A percentile compares a stretch with the other conserved stretches of the same genome.
These are phyloP conservation scores for Xylaria castorea DNA, from an alignment of 495 filamentous ascomycete species.

Conservation along the genomic window DNA sequence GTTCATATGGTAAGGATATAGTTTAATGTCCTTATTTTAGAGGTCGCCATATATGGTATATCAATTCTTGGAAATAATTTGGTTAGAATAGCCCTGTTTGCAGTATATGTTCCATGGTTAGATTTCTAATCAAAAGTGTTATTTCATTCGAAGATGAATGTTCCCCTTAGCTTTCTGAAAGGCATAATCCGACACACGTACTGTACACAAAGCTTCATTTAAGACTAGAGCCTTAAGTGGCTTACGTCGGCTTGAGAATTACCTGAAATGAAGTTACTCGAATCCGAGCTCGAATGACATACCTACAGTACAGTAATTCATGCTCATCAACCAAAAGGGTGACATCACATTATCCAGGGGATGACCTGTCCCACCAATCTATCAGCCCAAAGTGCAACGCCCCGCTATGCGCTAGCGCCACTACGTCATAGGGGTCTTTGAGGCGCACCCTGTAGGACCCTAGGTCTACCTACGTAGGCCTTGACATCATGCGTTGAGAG, in stretches of 20 bases:
- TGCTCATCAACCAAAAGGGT: background rate
- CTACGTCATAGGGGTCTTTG: conserved; percentile 29
- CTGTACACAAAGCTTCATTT: background rate
- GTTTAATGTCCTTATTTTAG: background rate
- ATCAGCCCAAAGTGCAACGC: background rate
- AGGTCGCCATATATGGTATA: background rate
- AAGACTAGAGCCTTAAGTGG: background rate
- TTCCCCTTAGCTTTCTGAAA: background rate
- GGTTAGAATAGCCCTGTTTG: background rate
- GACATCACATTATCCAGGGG: conserved; percentile 1
- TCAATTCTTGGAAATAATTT: background rate
- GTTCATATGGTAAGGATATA: background rate
- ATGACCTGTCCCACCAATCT: background rate
- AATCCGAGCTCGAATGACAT: no score
- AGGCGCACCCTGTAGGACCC: conserved; percentile 9
- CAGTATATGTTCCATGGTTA: background rate
- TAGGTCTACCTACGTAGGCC: conserved; percentile 5
- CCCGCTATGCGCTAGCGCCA: background rate
- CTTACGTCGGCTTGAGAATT: no score
- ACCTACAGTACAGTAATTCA: no score
- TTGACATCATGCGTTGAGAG: conserved; percentile 20
- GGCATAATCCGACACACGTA: background rate
- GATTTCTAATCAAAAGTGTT: no score
- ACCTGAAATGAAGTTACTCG: no score
- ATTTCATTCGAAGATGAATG: no score